Base-by-base conservation (phyloP, 179 eudicot genomes). In the Corrigiola litoralis region DNA sequence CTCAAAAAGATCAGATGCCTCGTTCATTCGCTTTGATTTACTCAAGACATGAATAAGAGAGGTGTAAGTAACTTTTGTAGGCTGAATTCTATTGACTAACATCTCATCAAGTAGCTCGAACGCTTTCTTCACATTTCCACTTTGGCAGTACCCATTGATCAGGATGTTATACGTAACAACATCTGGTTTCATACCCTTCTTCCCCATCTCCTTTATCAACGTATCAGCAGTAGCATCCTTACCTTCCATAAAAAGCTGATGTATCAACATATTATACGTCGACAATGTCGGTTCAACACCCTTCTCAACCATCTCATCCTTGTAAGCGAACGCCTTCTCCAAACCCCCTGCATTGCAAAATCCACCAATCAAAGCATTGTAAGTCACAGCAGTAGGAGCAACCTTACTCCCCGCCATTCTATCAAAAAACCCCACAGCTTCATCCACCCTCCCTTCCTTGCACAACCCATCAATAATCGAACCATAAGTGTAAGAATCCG, bases 1-100 rank as follows among this genome's bases (percentile, higher is more conserved):
- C 31, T 50, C 76, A 72, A 85, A 83, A 45, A 89, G 79, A 72
- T 72, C 74, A 76, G 75, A 80, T 8, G 87, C 95, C 77, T 89
- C 88, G 33, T 56, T 76, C 89, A 83, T 80, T 66, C 83, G 85
- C 66, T 67, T 75, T 13, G 78, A 57, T 58, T 85, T 83, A 72
- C 83, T 79, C 78, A 89, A 72, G 20, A 81, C 85, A 72, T 81
- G 67, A 23, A 89, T 80, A 67, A 85, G 84, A 32, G 90, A 81
- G 12, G 94, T 89, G 65, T 89, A 89, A 28, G 94, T 89, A 65
- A 80, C 80, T 58, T 63, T 73, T 12, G 90, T 80, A 53, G 96
- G 94, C 59, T 77, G 78, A 75, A 87, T 75, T 47, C 81, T 77
- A 64, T 72, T 79, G 20, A 47, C 72, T 68, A 78, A 31, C 96